Evolutionary conservation across 306 rosid genomes (phyloP).

Genomic region (apple (Malus domestica)): ASM211411v1 NC_041795.1:25685001-25685500

Average conservation of each 20-base stretch:
- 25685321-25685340: conserved; percentile 5
- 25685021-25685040: not conserved
- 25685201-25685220: conserved; percentile 2
- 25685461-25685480: conserved; percentile 71
- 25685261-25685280: not conserved
- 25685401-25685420: conserved; percentile 92
- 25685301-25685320: not conserved
- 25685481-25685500: conserved; percentile 85
- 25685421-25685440: conserved; percentile 91
- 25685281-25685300: not conserved
- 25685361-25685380: conserved; percentile 4
- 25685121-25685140: too few relatives aligned
- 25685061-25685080: not conserved
- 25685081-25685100: too few relatives aligned
- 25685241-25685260: not conserved
- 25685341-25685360: not conserved
- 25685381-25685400: conserved; percentile 5
- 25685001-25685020: not conserved
- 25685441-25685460: conserved; percentile 78
- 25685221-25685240: not conserved
- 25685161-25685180: not conserved
- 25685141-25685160: not conserved
- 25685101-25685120: too few relatives aligned
- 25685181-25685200: conserved; percentile 1
- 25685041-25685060: not conserved